Conservation (phyloP, 2,329 filamentous ascomycete genomes). For the Neocatenulostroma microsporum region DNA sequence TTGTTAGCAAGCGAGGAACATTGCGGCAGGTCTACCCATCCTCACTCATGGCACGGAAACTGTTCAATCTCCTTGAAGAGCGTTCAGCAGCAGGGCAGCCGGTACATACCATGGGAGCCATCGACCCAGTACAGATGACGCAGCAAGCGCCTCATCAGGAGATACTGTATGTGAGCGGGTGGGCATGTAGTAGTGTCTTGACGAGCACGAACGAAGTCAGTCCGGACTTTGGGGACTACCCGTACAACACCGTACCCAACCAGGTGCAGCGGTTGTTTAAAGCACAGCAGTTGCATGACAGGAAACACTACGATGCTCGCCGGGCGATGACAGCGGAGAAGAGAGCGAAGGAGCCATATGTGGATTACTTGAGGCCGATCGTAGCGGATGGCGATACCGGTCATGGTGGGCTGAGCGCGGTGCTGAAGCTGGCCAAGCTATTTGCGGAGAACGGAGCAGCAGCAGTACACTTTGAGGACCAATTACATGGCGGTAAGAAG, state of each 20-base stretch:
- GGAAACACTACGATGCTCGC: constrained; percentile 84
- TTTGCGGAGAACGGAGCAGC: constrained; percentile 97
- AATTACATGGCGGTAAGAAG: constrained; percentile 96
- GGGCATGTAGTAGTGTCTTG: constrained; percentile 90
- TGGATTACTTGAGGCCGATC: constrained; percentile 90
- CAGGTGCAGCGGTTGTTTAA: constrained; percentile 95
- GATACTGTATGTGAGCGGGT: constrained; percentile 90
- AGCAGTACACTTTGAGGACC: constrained; percentile 95
- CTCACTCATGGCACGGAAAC: constrained; percentile 88
- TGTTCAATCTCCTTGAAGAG: constrained; percentile 82
- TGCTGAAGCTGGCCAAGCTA: constrained; percentile 91
- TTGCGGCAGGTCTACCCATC: constrained; percentile 83
- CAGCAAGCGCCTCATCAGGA: constrained; percentile 96
- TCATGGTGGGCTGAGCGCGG: constrained; percentile 84
- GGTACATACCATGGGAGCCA: constrained; percentile 94
- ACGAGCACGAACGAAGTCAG: constrained; percentile 96
- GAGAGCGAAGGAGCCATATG: constrained; percentile 68
- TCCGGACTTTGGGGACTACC: constrained; percentile 96
- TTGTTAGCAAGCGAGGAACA: constrained; percentile 86
- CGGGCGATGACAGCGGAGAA: constrained; percentile 68
- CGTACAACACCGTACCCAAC: constrained; percentile 97
- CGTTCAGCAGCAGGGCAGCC: constrained; percentile 71
- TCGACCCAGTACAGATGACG: constrained; percentile 99
- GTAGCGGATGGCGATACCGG: constrained; percentile 93
- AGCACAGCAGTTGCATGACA: constrained; percentile 92